Percentiles rank a stretch among this genome's conserved stretches.
phyloP scores from a whole-genome alignment of 495 filamentous ascomycete species.

The Hypoxylon fragiforme region DNA sequence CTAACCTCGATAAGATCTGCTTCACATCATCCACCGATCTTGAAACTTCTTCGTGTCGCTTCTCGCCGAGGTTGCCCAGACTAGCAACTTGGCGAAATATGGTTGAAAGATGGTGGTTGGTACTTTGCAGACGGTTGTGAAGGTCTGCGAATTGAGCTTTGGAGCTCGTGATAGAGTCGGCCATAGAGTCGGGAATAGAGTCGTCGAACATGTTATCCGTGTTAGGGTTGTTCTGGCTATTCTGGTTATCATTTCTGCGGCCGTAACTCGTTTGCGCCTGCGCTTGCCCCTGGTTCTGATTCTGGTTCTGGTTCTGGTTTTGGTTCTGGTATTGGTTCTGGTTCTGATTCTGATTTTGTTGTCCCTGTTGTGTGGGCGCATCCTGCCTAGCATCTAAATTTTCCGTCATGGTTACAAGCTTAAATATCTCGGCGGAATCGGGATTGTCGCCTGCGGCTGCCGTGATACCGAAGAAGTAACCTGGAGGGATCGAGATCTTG shows the following conservation, averaged over 20 bases:
- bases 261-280: slow-evolving; percentile 37
- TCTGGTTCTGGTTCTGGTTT: slow-evolving; percentile 29
- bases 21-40: slow-evolving; percentile 45
- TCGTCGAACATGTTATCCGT: slow-evolving; percentile 48
- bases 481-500: slow-evolving; percentile 73
- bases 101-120: slow-evolving; percentile 71
- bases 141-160: slow-evolving; percentile 78
- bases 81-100: slow-evolving; percentile 66
- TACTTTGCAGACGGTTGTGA: slow-evolving; percentile 73
- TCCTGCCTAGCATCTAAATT: slow-evolving; percentile 37
- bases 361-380: slow-evolving; percentile 42
- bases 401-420: slow-evolving; percentile 69
- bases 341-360: slow-evolving; percentile 29
- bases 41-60: slow-evolving; percentile 60
- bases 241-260: slow-evolving; percentile 27
- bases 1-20: slow-evolving; percentile 42
- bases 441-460: slow-evolving; percentile 88
- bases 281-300: slow-evolving; percentile 34
- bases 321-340: slow-evolving; percentile 39
- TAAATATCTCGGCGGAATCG: slow-evolving; percentile 93
- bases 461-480: slow-evolving; percentile 84
- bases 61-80: slow-evolving; percentile 54
- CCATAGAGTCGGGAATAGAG: slow-evolving; percentile 47
- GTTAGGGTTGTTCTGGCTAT: slow-evolving; percentile 23
- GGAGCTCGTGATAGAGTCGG: slow-evolving; percentile 54